A percentile compares a stretch with the other conserved stretches of the same genome.
These are phyloP conservation scores for Candida sp. DNA, from an alignment of 1,139 yeast genomes.

Conservation along the genomic window DNA sequence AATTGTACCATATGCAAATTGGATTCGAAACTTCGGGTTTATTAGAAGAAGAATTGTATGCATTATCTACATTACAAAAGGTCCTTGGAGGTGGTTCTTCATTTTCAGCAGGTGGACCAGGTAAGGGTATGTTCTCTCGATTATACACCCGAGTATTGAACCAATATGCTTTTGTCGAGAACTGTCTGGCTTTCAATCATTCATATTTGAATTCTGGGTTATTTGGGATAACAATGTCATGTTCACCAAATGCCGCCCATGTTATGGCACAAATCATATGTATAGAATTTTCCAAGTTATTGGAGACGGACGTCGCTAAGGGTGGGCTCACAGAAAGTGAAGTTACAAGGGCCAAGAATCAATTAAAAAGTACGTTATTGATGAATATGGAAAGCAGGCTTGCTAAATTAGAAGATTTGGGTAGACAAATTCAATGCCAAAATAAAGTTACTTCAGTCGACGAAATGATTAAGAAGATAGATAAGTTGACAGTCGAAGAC, in stretches of 20 bases:
- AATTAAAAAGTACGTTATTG: conserved; percentile 79
- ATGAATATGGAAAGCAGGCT: conserved; percentile 93
- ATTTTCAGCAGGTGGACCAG: conserved; percentile 99
- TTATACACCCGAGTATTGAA: conserved; percentile 88
- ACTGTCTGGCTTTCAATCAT: conserved; percentile 85
- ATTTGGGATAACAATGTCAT: conserved; percentile 84
- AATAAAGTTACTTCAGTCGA: conserved; percentile 73
- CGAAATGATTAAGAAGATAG: conserved; percentile 83
- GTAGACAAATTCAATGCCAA: conserved; percentile 89
- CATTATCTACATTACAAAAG: conserved; percentile 87
- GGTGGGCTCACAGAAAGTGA: conserved; percentile 68
- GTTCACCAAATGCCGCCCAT: conserved; percentile 83
- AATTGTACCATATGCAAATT: conserved; percentile 80
- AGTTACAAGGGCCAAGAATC: conserved; percentile 88
- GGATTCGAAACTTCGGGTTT: conserved; percentile 89
- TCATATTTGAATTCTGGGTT: conserved; percentile 88
- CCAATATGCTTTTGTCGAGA: conserved; percentile 88
- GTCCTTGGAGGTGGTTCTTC: conserved; percentile 98
- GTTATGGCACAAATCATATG: conserved; percentile 80
- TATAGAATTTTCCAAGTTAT: conserved; percentile 64
- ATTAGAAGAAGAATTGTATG: conserved; percentile 83
- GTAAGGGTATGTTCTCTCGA: conserved; percentile 97
- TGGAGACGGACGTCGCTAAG: conserved; percentile 50
- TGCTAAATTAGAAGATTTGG: conserved; percentile 91
- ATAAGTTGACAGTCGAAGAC: conserved; percentile 61